Evolutionary conservation across 164 flowering plant species (phyloP).

Genomic region (Tinospora cordifolia): DNA sequence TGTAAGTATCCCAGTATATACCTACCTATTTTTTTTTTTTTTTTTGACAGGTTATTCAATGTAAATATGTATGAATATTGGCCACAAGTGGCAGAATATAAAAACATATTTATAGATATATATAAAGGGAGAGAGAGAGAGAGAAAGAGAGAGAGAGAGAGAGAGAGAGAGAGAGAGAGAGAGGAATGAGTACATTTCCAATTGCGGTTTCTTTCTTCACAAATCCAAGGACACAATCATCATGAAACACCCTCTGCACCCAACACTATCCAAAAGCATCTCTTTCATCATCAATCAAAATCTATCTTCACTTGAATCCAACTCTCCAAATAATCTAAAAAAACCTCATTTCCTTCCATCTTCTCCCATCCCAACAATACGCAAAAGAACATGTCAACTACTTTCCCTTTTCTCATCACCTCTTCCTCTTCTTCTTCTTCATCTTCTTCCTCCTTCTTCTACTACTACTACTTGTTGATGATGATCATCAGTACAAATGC

Average conservation of each 20-base stretch:
- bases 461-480: too few species aligned
- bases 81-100: neutral
- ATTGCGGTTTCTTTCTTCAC: slow-evolving; percentile 11
- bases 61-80: too few species aligned
- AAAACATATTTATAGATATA: neutral
- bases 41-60: too few species aligned
- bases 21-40: too few species aligned
- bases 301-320: slow-evolving; percentile 53
- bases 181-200: neutral
- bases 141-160: neutral
- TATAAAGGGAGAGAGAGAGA: neutral
- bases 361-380: slow-evolving; percentile 26
- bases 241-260: slow-evolving; percentile 56
- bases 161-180: neutral
- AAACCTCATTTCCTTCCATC: slow-evolving; percentile 11
- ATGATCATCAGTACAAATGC: too few species aligned
- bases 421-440: slow-evolving; percentile 8
- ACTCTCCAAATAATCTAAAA: slow-evolving; percentile 22
- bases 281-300: slow-evolving; percentile 25
- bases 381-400: slow-evolving; percentile 21
- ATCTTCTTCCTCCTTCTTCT: neutral
- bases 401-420: slow-evolving; percentile 11
- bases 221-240: slow-evolving; percentile 44
- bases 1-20: too few species aligned
- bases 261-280: slow-evolving; percentile 65